These are phyloP conservation scores for Brassica napus DNA, from an alignment of 345 rosid genomes.

Conservation along the genomic window DNA sequence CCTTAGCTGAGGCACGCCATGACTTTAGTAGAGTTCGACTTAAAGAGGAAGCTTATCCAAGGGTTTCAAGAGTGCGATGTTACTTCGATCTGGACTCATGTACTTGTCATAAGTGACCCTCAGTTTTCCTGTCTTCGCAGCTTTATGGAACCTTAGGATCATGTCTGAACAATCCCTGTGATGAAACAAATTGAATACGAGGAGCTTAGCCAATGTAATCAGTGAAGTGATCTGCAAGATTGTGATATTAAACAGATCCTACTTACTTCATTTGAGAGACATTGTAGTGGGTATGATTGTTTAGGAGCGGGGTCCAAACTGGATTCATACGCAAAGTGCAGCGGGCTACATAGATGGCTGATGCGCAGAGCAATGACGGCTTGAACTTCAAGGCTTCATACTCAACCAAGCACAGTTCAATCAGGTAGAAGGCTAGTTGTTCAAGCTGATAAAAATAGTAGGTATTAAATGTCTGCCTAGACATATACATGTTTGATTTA, in stretches of 20 bases:
- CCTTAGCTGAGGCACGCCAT: slow-evolving; percentile 4
- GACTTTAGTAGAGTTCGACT: neutral
- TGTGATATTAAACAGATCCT: slow-evolving; percentile 10
- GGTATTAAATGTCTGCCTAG: slow-evolving; percentile 2
- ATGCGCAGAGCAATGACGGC: slow-evolving; percentile 84
- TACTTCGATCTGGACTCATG: slow-evolving; percentile 46
- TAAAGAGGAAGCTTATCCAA: slow-evolving; percentile 46
- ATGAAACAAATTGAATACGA: neutral
- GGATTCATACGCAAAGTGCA: slow-evolving; percentile 67
- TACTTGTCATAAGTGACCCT: slow-evolving; percentile 81
- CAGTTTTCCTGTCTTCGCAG: slow-evolving; percentile 57
- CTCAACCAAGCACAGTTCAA: slow-evolving; percentile 81
- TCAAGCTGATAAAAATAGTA: slow-evolving; percentile 55
- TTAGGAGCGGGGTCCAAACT: slow-evolving; percentile 73
- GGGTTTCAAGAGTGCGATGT: slow-evolving; percentile 66
- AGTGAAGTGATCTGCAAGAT: slow-evolving; percentile 5
- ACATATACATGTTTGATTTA: neutral
- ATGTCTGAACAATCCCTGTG: slow-evolving; percentile 80
- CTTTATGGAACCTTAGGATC: slow-evolving; percentile 72
- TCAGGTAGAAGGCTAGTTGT: slow-evolving; percentile 81
- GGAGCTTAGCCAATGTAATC: neutral
- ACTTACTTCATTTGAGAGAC: slow-evolving; percentile 67
- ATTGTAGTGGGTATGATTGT: slow-evolving; percentile 60
- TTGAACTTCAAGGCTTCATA: slow-evolving; percentile 77
- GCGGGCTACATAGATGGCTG: slow-evolving; percentile 80